A percentile compares a stretch with the other conserved stretches of the same genome.
Evolutionary conservation across 495 filamentous ascomycete genomes (phyloP).

Genomic region (Apodospora peruviana): DNA sequence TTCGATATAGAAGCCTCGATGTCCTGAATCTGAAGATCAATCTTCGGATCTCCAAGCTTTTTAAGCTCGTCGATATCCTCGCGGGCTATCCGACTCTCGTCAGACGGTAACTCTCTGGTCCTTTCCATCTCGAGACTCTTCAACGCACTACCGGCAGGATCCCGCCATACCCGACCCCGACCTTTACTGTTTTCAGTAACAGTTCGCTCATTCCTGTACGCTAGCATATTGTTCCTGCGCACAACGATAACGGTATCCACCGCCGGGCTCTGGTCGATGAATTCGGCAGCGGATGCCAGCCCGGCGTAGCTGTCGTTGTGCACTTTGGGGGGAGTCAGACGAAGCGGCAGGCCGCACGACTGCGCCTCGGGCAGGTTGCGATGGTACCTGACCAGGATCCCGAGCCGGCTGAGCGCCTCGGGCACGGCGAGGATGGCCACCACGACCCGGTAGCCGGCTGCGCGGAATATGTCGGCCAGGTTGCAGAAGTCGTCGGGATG

Average conservation of each 20-base stretch:
- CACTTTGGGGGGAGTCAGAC: slow-evolving; percentile 30
- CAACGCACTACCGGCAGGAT: neutral
- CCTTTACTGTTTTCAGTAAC: too few species aligned
- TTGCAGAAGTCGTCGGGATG: slow-evolving; percentile 24
- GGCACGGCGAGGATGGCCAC: slow-evolving; percentile 31
- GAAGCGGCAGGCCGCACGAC: slow-evolving; percentile 18
- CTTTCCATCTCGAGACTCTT: slow-evolving; percentile 21
- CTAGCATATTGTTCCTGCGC: slow-evolving; percentile 16
- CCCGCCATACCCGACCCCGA: slow-evolving; percentile 5
- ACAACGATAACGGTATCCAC: slow-evolving; percentile 24
- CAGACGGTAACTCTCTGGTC: slow-evolving; percentile 15
- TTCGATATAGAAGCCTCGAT: slow-evolving; percentile 21
- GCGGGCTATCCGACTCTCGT: slow-evolving; percentile 15
- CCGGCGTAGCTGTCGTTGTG: slow-evolving; percentile 34
- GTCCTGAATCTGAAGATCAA: slow-evolving; percentile 20
- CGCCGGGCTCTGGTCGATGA: slow-evolving; percentile 18
- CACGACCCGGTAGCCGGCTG: slow-evolving; percentile 17
- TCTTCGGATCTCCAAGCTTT: slow-evolving; percentile 13
- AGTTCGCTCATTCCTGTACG: slow-evolving; percentile 18
- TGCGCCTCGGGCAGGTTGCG: slow-evolving; percentile 19
- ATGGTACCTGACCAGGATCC: slow-evolving; percentile 26
- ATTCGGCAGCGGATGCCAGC: slow-evolving; percentile 20
- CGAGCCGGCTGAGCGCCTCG: slow-evolving; percentile 25
- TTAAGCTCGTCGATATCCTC: slow-evolving; percentile 19
- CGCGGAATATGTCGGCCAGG: slow-evolving; percentile 18